These are phyloP conservation scores for Trametes cingulata DNA, from an alignment of 768 basidiomycete genomes.

Conservation along the genomic window DNA sequence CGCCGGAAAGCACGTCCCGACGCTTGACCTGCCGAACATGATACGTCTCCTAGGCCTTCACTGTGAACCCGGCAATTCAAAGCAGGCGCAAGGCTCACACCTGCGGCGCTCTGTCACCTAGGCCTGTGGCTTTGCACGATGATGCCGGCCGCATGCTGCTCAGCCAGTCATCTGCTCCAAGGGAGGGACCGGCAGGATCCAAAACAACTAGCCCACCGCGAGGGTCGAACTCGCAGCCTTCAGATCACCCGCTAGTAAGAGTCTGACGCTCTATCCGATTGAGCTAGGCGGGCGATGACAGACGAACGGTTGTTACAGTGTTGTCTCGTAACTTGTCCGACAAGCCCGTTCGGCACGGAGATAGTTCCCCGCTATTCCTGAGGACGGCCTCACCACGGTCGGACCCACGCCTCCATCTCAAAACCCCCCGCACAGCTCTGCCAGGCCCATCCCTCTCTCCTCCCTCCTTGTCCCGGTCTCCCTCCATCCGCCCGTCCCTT, in stretches of 20 bases:
- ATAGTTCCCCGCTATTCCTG: conserved; percentile 3
- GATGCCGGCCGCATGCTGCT: too few species aligned
- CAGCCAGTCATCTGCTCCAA: too few species aligned
- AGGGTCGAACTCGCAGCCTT: conserved; percentile 68
- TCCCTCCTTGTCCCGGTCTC: conserved; percentile 12
- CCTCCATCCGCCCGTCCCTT: not conserved
- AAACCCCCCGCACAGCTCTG: conserved; percentile 7
- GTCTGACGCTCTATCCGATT: conserved; percentile 71
- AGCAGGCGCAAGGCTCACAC: too few species aligned
- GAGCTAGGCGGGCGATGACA: conserved; percentile 64
- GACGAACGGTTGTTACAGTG: too few species aligned
- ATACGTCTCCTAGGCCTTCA: too few species aligned
- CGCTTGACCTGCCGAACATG: too few species aligned
- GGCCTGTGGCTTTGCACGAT: too few species aligned
- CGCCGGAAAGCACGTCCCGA: too few species aligned
- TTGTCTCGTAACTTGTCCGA: too few species aligned
- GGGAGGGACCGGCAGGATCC: not conserved
- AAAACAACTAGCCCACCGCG: conserved; percentile 55
- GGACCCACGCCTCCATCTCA: conserved; percentile 14
- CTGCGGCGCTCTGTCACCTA: too few species aligned
- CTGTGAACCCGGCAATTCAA: too few species aligned
- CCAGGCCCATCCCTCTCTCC: conserved; percentile 7
- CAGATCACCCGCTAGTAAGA: conserved; percentile 51
- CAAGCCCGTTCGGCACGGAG: conserved; percentile 5
- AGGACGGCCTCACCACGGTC: not conserved